These are phyloP conservation scores for Grosmannia serpens DNA, from an alignment of 2,329 filamentous ascomycete species.

Conservation along the genomic window DNA sequence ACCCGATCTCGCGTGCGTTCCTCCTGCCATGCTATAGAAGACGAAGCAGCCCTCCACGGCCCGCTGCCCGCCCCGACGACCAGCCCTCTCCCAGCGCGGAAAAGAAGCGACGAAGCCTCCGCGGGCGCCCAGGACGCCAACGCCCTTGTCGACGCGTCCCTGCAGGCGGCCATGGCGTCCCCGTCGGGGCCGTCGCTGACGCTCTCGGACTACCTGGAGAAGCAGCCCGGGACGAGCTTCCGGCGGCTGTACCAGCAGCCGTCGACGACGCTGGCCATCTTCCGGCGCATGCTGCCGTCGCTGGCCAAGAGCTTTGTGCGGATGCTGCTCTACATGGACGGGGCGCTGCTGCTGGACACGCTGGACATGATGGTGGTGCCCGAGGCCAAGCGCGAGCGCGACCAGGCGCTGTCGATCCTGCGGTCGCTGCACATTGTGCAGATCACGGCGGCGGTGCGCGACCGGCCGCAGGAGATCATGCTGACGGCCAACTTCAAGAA, in stretches of 20 bases:
- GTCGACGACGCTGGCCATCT: slow-evolving; percentile 88
- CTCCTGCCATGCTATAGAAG: not conserved
- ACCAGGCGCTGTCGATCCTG: slow-evolving; percentile 72
- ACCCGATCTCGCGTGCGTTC: too few relatives aligned
- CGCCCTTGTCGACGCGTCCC: not conserved
- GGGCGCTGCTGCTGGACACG: slow-evolving; percentile 65
- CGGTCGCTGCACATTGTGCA: slow-evolving; percentile 77
- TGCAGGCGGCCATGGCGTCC: slow-evolving; percentile 30
- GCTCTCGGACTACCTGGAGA: slow-evolving; percentile 84
- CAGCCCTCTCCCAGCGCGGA: too few relatives aligned
- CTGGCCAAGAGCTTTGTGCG: slow-evolving; percentile 93
- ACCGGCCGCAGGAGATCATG: slow-evolving; percentile 57
- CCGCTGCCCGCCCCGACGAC: not conserved
- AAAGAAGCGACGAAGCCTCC: too few relatives aligned
- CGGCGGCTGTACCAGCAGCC: slow-evolving; percentile 90
- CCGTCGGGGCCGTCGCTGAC: slow-evolving; percentile 37
- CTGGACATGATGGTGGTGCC: slow-evolving; percentile 80
- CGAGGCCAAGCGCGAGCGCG: slow-evolving; percentile 54
- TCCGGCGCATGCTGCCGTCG: slow-evolving; percentile 91
- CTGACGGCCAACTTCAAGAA: slow-evolving; percentile 73
- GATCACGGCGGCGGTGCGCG: slow-evolving; percentile 48
- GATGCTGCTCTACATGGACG: slow-evolving; percentile 83
- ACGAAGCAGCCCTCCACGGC: not conserved
- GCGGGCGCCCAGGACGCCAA: too few relatives aligned
- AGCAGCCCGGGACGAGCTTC: slow-evolving; percentile 80